phyloP scores from a whole-genome alignment of 441 rosid genomes.

The Populus hybrid region DNA sequence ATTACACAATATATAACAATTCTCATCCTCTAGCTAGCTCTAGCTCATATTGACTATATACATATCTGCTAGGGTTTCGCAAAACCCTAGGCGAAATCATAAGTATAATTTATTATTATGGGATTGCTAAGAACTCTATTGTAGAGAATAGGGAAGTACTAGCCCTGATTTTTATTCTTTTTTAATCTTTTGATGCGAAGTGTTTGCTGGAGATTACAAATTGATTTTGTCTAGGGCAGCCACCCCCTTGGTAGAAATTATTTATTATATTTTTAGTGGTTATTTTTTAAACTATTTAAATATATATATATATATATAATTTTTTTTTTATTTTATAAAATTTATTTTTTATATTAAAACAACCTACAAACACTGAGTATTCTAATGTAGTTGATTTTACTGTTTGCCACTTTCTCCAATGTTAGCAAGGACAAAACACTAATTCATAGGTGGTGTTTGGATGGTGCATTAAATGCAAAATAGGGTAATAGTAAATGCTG shows the following conservation, averaged over 20 bases:
- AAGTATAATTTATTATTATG: constrained; percentile 10
- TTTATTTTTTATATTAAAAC: too few relatives aligned
- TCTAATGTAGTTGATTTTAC: background rate
- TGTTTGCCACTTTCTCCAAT: constrained; percentile 1
- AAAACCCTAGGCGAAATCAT: constrained; percentile 43
- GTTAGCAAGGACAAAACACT: constrained; percentile 8
- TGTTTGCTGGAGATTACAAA: constrained; percentile 1
- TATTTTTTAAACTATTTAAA: too few relatives aligned
- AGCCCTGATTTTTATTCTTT: constrained; percentile 7
- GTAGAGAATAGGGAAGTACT: constrained; percentile 18
- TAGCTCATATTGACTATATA: constrained; percentile 17
- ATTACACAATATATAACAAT: background rate
- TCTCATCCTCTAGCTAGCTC: background rate
- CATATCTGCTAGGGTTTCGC: constrained; percentile 14
- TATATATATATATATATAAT: too few relatives aligned
- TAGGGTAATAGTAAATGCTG: constrained; percentile 9
- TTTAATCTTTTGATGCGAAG: constrained; percentile 17
- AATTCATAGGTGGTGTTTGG: constrained; percentile 20
- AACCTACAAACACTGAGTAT: background rate
- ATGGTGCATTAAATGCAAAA: constrained; percentile 18
- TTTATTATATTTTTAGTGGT: too few relatives aligned
- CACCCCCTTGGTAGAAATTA: background rate
- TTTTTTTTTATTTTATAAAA: too few relatives aligned
- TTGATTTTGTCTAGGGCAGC: background rate
- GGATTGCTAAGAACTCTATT: constrained; percentile 30